Evolutionary conservation across 2,329 filamentous ascomycete genomes (phyloP).

Genomic region (Aspergillus melleus): DNA sequence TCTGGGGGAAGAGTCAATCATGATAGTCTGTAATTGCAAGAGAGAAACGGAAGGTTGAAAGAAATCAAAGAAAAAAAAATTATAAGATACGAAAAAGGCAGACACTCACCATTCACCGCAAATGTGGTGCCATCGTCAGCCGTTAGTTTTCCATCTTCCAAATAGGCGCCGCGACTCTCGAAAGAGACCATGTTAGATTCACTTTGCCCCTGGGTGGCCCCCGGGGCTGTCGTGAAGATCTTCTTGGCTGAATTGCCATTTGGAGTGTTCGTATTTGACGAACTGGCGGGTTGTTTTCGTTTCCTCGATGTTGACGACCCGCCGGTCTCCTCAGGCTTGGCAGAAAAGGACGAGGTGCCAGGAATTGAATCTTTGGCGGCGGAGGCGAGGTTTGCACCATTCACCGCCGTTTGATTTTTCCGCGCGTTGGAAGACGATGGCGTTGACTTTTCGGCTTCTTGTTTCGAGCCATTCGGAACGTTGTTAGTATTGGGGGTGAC

Average conservation of each 20-base stretch:
- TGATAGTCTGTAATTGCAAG: neutral
- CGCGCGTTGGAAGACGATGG: conserved; percentile 39
- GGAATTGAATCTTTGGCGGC: conserved; percentile 52
- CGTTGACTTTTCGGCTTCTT: conserved; percentile 40
- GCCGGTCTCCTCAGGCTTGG: conserved; percentile 46
- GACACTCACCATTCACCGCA: conserved; percentile 75
- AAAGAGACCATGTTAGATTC: conserved; percentile 90
- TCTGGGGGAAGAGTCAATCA: conserved; percentile 40
- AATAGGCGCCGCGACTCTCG: conserved; percentile 65
- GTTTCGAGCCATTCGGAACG: conserved; percentile 33
- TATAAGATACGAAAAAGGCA: conserved; percentile 15
- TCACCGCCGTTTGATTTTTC: conserved; percentile 39
- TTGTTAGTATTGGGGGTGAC: conserved; percentile 22
- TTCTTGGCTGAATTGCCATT: conserved; percentile 34
- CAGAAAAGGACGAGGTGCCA: conserved; percentile 60
- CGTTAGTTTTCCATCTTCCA: conserved; percentile 75
- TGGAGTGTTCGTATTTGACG: conserved; percentile 34
- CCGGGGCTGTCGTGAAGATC: conserved; percentile 38
- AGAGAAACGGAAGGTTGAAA: conserved; percentile 15
- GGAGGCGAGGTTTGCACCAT: conserved; percentile 28
- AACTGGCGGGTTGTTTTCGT: conserved; percentile 69
- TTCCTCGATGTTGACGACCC: conserved; percentile 64
- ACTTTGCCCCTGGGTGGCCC: conserved; percentile 31
- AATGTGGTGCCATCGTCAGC: conserved; percentile 89
- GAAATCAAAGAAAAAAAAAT: neutral